Evolutionary conservation across 225 moss, liverwort and hornwort species (phyloP).

Genomic region (Straminergon stramineum): DNA sequence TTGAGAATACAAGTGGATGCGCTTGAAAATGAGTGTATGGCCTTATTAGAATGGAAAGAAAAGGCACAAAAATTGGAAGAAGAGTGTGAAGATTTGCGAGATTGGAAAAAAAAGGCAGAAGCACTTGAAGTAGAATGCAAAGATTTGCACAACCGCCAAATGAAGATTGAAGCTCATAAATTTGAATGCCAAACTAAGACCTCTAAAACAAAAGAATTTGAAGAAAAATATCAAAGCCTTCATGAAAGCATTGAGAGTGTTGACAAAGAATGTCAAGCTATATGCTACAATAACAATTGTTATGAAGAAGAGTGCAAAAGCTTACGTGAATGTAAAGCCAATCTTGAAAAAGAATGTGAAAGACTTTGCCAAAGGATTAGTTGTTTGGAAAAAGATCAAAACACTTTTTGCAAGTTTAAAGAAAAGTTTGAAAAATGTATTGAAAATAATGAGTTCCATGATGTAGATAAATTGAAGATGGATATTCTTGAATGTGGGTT

Average conservation of each 20-base stretch:
- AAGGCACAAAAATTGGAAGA: conserved; percentile 8
- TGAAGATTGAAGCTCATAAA: conserved; percentile 5
- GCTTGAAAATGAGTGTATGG: conserved; percentile 8
- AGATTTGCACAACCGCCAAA: neutral
- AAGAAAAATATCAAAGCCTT: neutral
- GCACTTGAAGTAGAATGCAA: conserved; percentile 11
- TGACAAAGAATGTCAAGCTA: neutral
- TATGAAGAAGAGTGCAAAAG: neutral
- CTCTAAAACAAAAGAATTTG: neutral
- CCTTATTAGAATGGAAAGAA: conserved; percentile 1
- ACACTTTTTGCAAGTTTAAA: neutral
- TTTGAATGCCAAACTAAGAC: neutral
- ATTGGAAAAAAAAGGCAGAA: conserved; percentile 26
- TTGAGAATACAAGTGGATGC: neutral
- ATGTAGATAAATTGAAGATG: neutral
- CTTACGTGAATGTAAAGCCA: neutral
- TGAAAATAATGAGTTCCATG: neutral
- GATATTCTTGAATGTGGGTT: neutral
- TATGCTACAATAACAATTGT: neutral
- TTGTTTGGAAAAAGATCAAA: neutral
- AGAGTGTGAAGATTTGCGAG: conserved; percentile 23
- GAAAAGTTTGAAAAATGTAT: neutral
- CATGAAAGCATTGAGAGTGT: neutral
- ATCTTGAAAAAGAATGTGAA: neutral
- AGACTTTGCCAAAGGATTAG: neutral